These are phyloP conservation scores for Penstemon barbatus DNA, from an alignment of 257 asterid species.

Conservation along the genomic window DNA sequence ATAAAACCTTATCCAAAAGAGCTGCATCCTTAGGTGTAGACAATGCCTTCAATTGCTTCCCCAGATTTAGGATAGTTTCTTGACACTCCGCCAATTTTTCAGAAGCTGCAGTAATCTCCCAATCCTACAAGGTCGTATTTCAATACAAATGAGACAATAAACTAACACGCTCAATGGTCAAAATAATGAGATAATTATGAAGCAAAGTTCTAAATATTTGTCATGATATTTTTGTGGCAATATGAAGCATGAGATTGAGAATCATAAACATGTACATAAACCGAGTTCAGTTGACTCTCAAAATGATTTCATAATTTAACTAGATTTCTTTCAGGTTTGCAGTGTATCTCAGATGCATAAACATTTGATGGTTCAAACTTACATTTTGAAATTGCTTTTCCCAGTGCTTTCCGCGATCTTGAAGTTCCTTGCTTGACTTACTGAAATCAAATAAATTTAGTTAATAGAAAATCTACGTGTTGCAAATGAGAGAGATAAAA, in stretches of 20 bases:
- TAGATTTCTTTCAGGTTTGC: not conserved
- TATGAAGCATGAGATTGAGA: slow-evolving; percentile 14
- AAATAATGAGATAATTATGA: not conserved
- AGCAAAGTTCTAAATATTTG: not conserved
- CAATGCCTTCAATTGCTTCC: slow-evolving; percentile 86
- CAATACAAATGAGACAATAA: not conserved
- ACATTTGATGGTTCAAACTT: slow-evolving; percentile 33
- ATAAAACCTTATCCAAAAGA: slow-evolving; percentile 47
- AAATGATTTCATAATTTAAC: not conserved
- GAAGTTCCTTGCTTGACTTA: slow-evolving; percentile 34
- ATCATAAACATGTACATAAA: not conserved
- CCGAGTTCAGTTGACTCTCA: not conserved
- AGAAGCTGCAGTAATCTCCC: slow-evolving; percentile 79
- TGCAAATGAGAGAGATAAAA: slow-evolving; percentile 20
- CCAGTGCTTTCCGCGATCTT: slow-evolving; percentile 32
- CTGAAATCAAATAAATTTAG: slow-evolving; percentile 44
- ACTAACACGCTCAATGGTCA: not conserved
- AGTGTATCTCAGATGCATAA: not conserved
- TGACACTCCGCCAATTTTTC: slow-evolving; percentile 90
- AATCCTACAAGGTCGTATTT: slow-evolving; percentile 49
- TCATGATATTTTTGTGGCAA: not conserved
- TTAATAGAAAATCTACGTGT: slow-evolving; percentile 15
- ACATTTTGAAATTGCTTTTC: slow-evolving; percentile 59
- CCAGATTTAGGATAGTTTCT: slow-evolving; percentile 77
- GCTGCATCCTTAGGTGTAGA: slow-evolving; percentile 61